Conservation (phyloP, 352 stramenopile genomes). For the Phytophthora cactorum region DNA sequence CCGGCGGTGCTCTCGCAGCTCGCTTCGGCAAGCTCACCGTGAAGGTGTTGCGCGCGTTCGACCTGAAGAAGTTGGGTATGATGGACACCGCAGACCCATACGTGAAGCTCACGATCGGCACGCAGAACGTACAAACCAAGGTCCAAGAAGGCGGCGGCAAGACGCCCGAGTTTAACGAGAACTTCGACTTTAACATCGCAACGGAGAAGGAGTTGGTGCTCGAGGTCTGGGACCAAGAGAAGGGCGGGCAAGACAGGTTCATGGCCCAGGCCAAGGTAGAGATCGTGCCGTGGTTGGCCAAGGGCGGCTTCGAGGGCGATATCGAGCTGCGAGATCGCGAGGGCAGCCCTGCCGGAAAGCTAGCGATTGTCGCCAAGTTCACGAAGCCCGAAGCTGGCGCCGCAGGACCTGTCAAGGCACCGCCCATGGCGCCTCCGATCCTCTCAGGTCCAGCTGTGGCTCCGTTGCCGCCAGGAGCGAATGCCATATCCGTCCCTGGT, state of each 20-base stretch:
- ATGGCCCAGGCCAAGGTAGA: slow-evolving; percentile 92
- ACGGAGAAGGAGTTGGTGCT: slow-evolving; percentile 95
- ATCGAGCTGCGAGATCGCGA: slow-evolving; percentile 89
- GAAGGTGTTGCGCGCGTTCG: slow-evolving; percentile 91
- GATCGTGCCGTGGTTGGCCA: slow-evolving; percentile 94
- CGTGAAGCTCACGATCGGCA: slow-evolving; percentile 92
- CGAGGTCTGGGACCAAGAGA: slow-evolving; percentile 93
- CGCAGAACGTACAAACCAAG: slow-evolving; percentile 79
- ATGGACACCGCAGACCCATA: slow-evolving; percentile 95
- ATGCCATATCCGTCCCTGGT: slow-evolving; percentile 61
- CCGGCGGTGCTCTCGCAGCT: slow-evolving; percentile 59
- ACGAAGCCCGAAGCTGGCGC: slow-evolving; percentile 59
- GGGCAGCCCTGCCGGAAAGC: slow-evolving; percentile 77
- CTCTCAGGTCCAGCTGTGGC: slow-evolving; percentile 69
- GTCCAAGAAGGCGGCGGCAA: slow-evolving; percentile 92
- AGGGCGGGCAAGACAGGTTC: slow-evolving; percentile 90
- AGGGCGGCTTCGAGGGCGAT: slow-evolving; percentile 93
- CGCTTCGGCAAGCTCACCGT: slow-evolving; percentile 93
- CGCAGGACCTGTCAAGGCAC: slow-evolving; percentile 49
- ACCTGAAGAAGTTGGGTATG: slow-evolving; percentile 93
- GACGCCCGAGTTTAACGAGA: slow-evolving; percentile 94
- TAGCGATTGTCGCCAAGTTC: slow-evolving; percentile 90
- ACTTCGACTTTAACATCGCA: slow-evolving; percentile 95
- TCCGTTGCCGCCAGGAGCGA: slow-evolving; percentile 61
- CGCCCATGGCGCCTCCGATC: slow-evolving; percentile 63